These are phyloP conservation scores for Escovopsis sp. DNA, from an alignment of 2,329 filamentous ascomycete species.

Conservation along the genomic window DNA sequence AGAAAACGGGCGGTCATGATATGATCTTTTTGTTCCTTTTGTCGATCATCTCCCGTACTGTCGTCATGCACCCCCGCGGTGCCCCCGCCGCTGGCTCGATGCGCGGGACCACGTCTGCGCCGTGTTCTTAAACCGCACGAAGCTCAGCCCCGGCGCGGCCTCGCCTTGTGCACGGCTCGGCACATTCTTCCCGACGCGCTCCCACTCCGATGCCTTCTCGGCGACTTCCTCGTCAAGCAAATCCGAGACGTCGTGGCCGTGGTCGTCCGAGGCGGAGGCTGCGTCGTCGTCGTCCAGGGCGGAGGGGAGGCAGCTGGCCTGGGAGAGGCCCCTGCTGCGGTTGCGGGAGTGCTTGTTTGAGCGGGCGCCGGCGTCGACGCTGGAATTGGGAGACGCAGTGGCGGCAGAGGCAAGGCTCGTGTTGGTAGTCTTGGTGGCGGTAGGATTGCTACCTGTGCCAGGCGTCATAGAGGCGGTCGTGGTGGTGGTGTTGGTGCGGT, in stretches of 20 bases:
- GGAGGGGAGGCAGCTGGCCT: conserved; percentile 11
- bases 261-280: conserved; percentile 10
- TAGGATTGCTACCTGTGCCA: too few species aligned
- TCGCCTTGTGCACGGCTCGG: conserved; percentile 10
- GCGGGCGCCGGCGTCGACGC: too few species aligned
- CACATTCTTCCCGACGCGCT: conserved; percentile 12
- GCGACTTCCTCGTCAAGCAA: conserved; percentile 9
- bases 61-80: conserved; percentile 3
- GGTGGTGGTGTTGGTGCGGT: too few species aligned
- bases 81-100: conserved; percentile 16
- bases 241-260: too few species aligned
- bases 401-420: too few species aligned
- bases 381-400: too few species aligned
- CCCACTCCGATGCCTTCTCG: conserved; percentile 11
- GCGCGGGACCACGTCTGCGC: conserved; percentile 31
- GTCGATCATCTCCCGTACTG: too few species aligned
- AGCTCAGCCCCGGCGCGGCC: conserved; percentile 23
- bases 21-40: too few species aligned
- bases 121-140: conserved; percentile 34
- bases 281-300: conserved; percentile 9
- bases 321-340: conserved; percentile 12
- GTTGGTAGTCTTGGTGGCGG: too few species aligned
- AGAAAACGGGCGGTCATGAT: too few species aligned
- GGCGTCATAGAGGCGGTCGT: too few species aligned
- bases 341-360: too few species aligned